Evolutionary conservation across 805 yeast genomes (phyloP).

Genomic region (Zygotorulaspora danielsina): DNA sequence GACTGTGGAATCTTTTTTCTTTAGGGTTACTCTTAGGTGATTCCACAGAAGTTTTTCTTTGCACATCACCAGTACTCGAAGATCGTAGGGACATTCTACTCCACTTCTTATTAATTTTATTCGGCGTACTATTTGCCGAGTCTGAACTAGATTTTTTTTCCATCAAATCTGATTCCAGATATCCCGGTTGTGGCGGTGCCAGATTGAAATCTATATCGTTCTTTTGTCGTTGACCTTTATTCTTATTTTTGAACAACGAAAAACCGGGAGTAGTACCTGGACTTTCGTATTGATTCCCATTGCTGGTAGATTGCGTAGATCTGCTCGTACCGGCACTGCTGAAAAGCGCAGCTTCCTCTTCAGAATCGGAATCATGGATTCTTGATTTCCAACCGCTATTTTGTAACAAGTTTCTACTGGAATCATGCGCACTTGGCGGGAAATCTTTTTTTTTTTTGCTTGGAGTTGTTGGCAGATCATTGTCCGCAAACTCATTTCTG

Average conservation of each 20-base stretch:
- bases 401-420: conserved; percentile 5
- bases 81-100: conserved; percentile 25
- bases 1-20: conserved; percentile 12
- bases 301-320: conserved; percentile 13
- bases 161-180: conserved; percentile 3
- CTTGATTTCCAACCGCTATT: conserved; percentile 46
- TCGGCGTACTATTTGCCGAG: conserved; percentile 16
- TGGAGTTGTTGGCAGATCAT: conserved; percentile 4
- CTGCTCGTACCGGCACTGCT: conserved; percentile 15
- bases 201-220: neutral
- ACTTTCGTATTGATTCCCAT: conserved; percentile 7
- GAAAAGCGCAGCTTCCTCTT: conserved; percentile 36
- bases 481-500: conserved; percentile 8
- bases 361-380: conserved; percentile 63
- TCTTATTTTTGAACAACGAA: conserved; percentile 20
- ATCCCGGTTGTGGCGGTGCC: conserved; percentile 17
- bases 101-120: conserved; percentile 18
- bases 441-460: conserved; percentile 6
- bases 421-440: conserved; percentile 11
- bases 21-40: conserved; percentile 1
- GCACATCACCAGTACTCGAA: conserved; percentile 19
- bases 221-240: conserved; percentile 7
- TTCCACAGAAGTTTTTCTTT: neutral
- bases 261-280: conserved; percentile 15
- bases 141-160: conserved; percentile 8